Conservation (phyloP, 805 yeast species). For the Ogataea degrootiae region DNA sequence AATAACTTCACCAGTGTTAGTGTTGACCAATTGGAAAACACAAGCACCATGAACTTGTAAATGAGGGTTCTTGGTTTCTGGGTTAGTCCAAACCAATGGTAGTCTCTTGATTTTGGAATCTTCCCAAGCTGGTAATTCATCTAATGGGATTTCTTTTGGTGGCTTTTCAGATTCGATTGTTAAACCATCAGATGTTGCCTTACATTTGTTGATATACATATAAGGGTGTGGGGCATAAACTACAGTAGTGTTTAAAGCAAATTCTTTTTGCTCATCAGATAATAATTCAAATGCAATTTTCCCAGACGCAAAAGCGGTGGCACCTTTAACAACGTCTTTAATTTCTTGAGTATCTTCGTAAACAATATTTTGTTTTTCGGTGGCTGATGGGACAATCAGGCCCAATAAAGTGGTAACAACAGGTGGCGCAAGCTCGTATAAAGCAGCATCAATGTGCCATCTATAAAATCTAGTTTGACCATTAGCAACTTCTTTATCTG, state of each 20-base stretch:
- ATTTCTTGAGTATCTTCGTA: slow-evolving; percentile 66
- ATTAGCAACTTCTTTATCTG: slow-evolving; percentile 56
- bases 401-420: slow-evolving; percentile 81
- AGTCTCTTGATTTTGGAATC: slow-evolving; percentile 67
- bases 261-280: slow-evolving; percentile 63
- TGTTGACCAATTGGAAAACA: slow-evolving; percentile 55
- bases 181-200: slow-evolving; percentile 80
- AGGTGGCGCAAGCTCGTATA: slow-evolving; percentile 83
- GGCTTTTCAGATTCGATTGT: slow-evolving; percentile 69
- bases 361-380: slow-evolving; percentile 57
- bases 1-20: slow-evolving; percentile 52
- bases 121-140: slow-evolving; percentile 80
- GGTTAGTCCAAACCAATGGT: slow-evolving; percentile 92
- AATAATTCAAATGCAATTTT: slow-evolving; percentile 66
- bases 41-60: slow-evolving; percentile 89
- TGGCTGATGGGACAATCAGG: slow-evolving; percentile 67
- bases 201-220: slow-evolving; percentile 74
- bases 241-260: slow-evolving; percentile 73
- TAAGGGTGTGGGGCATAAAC: slow-evolving; percentile 93
- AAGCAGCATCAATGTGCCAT: slow-evolving; percentile 92
- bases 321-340: slow-evolving; percentile 71
- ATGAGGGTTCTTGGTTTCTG: slow-evolving; percentile 76
- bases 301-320: slow-evolving; percentile 89
- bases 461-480: slow-evolving; percentile 79
- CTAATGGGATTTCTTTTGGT: slow-evolving; percentile 61